A percentile compares a stretch with the other conserved stretches of the same genome.
Conservation (phyloP, 306 rosid species). For the Cucumis cinereus region DNA sequence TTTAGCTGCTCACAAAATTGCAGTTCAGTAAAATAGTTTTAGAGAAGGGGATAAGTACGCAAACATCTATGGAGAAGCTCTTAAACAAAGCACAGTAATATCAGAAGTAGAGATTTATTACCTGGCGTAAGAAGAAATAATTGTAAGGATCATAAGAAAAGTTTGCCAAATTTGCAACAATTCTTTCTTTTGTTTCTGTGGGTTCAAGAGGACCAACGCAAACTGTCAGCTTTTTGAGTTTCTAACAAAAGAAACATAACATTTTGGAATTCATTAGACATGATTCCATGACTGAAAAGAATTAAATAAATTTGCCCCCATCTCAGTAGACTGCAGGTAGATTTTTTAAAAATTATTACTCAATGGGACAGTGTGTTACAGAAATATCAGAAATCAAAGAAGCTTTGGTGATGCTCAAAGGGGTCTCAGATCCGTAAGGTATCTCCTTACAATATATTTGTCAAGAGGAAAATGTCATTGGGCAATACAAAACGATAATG, state of each 20-base stretch:
- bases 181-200: constrained; percentile 61
- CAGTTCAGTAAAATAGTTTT: neutral
- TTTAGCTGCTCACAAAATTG: constrained; percentile 46
- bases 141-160: constrained; percentile 95
- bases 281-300: neutral
- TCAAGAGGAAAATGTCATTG: too few relatives aligned
- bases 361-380: neutral
- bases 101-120: constrained; percentile 13
- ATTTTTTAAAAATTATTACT: neutral
- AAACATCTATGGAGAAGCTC: neutral
- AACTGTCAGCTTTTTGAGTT: neutral
- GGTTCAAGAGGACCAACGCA: constrained; percentile 1
- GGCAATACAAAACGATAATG: too few relatives aligned
- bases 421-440: neutral
- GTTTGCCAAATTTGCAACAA: constrained; percentile 72
- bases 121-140: constrained; percentile 63
- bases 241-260: neutral
- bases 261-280: neutral
- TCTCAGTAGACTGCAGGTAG: neutral
- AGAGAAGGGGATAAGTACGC: neutral
- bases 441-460: too few relatives aligned
- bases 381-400: neutral
- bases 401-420: neutral
- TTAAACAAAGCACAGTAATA: neutral
- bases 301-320: neutral